Evolutionary conservation across 148 eudicot species (phyloP).

Genomic region (Heliamphora exappendiculata): DNA sequence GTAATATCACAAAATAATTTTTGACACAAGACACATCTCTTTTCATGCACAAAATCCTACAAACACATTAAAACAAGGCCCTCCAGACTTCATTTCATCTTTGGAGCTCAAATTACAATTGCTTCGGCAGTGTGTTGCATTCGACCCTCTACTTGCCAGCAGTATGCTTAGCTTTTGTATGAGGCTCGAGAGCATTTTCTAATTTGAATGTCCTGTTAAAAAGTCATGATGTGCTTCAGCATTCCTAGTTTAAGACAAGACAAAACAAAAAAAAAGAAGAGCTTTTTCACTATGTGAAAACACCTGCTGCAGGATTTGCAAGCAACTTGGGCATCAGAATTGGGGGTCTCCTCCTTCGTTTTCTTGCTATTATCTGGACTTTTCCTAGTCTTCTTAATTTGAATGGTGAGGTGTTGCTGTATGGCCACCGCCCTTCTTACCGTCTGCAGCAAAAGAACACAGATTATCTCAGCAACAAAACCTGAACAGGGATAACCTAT

Average conservation of each 20-base stretch:
- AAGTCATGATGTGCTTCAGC: not conserved
- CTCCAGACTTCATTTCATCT: not conserved
- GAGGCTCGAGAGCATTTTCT: constrained; percentile 29
- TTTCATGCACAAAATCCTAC: not conserved
- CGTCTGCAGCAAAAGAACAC: constrained; percentile 6
- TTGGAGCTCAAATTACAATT: not conserved
- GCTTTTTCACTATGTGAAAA: not conserved
- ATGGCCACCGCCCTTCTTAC: constrained; percentile 20
- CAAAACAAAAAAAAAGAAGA: not conserved
- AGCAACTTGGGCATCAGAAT: constrained; percentile 29
- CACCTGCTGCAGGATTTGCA: constrained; percentile 41
- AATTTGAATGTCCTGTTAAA: constrained; percentile 37
- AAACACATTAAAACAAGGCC: not conserved
- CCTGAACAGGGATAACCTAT: not conserved
- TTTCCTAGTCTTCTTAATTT: constrained; percentile 42
- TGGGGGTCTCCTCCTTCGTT: constrained; percentile 28
- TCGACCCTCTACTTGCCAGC: constrained; percentile 17
- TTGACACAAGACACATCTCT: not conserved
- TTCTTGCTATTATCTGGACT: constrained; percentile 27
- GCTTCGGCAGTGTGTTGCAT: not conserved
- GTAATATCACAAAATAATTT: too few relatives aligned
- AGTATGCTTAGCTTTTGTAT: constrained; percentile 39
- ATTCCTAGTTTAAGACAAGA: not conserved
- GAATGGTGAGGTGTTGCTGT: constrained; percentile 42
- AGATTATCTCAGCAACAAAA: not conserved